Conservation (phyloP, 169 alveolate genomes). For the Plasmodium chabaudi region DNA sequence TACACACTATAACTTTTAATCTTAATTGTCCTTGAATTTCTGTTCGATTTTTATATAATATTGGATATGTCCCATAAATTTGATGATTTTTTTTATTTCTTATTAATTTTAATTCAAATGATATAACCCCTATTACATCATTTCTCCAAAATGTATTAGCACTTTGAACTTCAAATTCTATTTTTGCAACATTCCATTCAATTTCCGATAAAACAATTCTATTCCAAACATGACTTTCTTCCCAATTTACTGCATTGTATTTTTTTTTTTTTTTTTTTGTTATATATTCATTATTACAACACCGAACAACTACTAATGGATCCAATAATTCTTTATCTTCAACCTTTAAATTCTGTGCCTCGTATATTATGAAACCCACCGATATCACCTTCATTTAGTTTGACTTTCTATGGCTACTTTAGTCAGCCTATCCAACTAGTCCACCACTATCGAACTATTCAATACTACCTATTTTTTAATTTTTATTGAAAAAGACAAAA, state of each 20-base stretch:
- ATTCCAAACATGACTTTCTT: constrained; percentile 91
- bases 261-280: constrained; percentile 89
- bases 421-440: too few relatives aligned
- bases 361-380: constrained; percentile 90
- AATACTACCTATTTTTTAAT: too few relatives aligned
- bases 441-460: too few relatives aligned
- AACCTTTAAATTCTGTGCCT: constrained; percentile 84
- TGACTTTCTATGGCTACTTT: neutral
- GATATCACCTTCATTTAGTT: constrained; percentile 81
- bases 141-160: constrained; percentile 94
- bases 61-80: constrained; percentile 85
- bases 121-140: constrained; percentile 88
- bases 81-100: constrained; percentile 88
- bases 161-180: constrained; percentile 92
- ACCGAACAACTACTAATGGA: constrained; percentile 91
- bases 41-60: constrained; percentile 86
- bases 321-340: constrained; percentile 84
- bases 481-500: too few relatives aligned
- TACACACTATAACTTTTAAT: constrained; percentile 89
- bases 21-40: constrained; percentile 84
- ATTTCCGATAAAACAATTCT: constrained; percentile 87
- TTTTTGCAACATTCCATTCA: constrained; percentile 91
- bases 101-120: constrained; percentile 89
- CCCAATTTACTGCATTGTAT: constrained; percentile 92
- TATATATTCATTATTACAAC: constrained; percentile 90